Conservation (phyloP, 345 rosid genomes). For the Punica granatum region DNA sequence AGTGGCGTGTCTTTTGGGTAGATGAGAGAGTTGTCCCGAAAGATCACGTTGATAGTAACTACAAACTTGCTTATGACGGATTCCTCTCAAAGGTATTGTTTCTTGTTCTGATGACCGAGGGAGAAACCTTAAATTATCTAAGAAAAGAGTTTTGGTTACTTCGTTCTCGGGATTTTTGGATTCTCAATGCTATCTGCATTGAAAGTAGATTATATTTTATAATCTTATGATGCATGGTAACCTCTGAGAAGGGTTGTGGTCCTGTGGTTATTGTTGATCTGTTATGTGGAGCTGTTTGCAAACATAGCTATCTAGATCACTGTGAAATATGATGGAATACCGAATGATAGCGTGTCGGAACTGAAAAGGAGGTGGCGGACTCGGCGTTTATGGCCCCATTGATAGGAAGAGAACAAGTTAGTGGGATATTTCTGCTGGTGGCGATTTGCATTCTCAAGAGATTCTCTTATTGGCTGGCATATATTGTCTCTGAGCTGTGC, state of each 20-base stretch:
- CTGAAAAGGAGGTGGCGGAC: not conserved
- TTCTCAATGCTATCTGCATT: not conserved
- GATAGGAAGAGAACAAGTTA: not conserved
- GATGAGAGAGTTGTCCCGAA: constrained; percentile 92
- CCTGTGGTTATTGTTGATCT: not conserved
- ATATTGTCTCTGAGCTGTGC: too few relatives aligned
- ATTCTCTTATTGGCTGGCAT: too few relatives aligned
- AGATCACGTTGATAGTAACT: constrained; percentile 76
- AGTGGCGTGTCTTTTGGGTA: constrained; percentile 88
- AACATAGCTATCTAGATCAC: not conserved
- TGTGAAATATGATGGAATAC: not conserved
- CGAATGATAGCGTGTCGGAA: not conserved
- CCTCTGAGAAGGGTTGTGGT: too few relatives aligned
- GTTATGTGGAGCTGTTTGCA: not conserved
- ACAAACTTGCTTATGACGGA: constrained; percentile 62
- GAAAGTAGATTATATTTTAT: not conserved
- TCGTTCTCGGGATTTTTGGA: not conserved
- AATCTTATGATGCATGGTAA: not conserved
- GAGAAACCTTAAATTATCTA: not conserved
- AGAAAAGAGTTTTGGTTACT: not conserved
- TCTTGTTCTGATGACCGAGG: not conserved
- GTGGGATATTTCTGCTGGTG: not conserved
- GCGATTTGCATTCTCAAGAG: too few relatives aligned
- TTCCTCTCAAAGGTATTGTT: constrained; percentile 58
- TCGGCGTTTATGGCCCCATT: not conserved